A percentile compares a stretch with the other conserved stretches of the same genome.
Evolutionary conservation across 2,329 filamentous ascomycete species (phyloP).

Genomic region (Botrytis aclada): DNA sequence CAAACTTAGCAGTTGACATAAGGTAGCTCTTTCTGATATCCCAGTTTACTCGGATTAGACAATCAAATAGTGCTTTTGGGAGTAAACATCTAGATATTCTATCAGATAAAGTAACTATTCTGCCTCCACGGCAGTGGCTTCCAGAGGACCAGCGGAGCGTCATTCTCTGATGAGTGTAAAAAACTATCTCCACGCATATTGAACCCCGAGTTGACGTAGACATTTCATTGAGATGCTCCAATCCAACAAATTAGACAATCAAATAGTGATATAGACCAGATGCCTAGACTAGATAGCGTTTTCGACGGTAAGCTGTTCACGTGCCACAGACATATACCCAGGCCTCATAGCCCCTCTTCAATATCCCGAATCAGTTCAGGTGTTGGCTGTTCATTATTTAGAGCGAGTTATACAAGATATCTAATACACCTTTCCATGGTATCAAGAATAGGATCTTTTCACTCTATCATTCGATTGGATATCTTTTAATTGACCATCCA

Average conservation of each 20-base stretch:
- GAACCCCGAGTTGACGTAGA: not conserved
- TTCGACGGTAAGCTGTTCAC: not conserved
- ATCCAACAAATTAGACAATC: not conserved
- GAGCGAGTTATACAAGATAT: not conserved
- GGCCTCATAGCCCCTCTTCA: not conserved
- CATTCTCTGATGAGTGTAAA: not conserved
- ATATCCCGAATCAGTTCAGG: not conserved
- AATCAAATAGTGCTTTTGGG: not conserved
- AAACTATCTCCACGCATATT: not conserved
- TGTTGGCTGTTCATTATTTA: not conserved
- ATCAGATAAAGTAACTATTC: not conserved
- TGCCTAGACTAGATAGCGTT: not conserved
- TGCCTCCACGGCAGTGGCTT: not conserved
- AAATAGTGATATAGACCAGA: not conserved
- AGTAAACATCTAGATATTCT: not conserved
- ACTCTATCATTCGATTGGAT: not conserved
- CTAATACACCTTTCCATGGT: no score
- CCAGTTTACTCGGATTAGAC: not conserved
- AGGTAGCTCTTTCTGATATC: not conserved
- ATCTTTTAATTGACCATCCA: not conserved
- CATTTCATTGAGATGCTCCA: not conserved
- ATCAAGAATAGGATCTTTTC: not conserved
- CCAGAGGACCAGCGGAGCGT: not conserved
- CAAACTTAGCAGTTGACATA: not conserved
- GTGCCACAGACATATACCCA: not conserved